phyloP scores from a whole-genome alignment of 2,329 filamentous ascomycete genomes.

The Alternaria infectoria region DNA sequence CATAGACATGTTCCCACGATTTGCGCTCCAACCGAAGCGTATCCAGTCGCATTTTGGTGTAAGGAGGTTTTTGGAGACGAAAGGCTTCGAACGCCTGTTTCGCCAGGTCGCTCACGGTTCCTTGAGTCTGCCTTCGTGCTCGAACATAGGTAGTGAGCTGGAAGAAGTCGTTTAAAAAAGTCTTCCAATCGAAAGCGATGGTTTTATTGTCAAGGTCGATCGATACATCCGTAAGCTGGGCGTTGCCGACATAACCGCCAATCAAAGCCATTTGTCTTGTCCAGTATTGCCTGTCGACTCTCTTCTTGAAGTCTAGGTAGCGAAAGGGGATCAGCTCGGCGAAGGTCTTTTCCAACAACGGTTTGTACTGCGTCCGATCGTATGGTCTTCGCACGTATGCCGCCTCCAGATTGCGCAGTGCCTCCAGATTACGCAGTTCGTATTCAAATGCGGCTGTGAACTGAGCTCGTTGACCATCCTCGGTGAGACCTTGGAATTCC shows the following conservation, averaged over 20 bases:
- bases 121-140: neutral
- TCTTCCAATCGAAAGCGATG: neutral
- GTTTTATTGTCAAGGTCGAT: neutral
- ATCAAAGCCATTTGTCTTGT: neutral
- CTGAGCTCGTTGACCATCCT: neutral
- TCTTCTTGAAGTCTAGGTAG: neutral
- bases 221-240: neutral
- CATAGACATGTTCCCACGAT: neutral
- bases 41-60: neutral
- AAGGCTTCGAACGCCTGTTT: neutral
- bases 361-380: neutral
- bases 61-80: neutral
- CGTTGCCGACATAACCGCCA: neutral
- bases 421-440: neutral
- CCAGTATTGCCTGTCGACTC: neutral
- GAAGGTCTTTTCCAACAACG: neutral
- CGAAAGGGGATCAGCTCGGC: neutral
- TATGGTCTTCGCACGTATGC: neutral
- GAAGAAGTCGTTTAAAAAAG: neutral
- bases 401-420: neutral
- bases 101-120: neutral
- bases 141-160: neutral
- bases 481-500: neutral
- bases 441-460: neutral
- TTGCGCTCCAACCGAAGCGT: neutral